Percentiles rank a stretch among this genome's conserved stretches.
These are phyloP conservation scores for Trametes coccinea DNA, from an alignment of 768 basidiomycete genomes.

Conservation along the genomic window DNA sequence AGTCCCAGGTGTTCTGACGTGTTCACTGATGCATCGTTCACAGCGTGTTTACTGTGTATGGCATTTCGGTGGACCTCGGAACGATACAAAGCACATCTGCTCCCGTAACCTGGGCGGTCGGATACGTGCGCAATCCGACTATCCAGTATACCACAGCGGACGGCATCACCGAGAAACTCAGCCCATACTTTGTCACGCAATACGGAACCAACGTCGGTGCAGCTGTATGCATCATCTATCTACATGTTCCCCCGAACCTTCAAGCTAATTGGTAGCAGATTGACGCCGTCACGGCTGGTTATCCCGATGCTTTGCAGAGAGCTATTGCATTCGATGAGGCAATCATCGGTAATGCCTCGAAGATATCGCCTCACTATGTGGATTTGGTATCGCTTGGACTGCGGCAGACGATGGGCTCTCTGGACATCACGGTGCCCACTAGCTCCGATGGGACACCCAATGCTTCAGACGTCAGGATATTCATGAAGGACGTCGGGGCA, in stretches of 20 bases:
- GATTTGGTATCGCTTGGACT: slow-evolving; percentile 30
- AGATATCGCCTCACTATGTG: slow-evolving; percentile 25
- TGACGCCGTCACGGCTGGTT: slow-evolving; percentile 25
- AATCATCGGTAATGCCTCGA: slow-evolving; percentile 24
- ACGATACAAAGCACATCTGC: slow-evolving; percentile 18
- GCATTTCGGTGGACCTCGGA: slow-evolving; percentile 31
- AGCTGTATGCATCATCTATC: not conserved
- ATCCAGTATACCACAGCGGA: slow-evolving; percentile 24
- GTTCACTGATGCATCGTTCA: not conserved
- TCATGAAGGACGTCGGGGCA: slow-evolving; percentile 20
- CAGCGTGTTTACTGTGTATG: slow-evolving; percentile 26
- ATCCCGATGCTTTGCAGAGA: slow-evolving; percentile 13
- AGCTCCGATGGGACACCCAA: slow-evolving; percentile 22
- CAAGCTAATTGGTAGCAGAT: slow-evolving; percentile 12
- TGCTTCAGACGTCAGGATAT: slow-evolving; percentile 28
- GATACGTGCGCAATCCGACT: slow-evolving; percentile 30
- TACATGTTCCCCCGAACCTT: too few species aligned
- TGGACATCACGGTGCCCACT: slow-evolving; percentile 30
- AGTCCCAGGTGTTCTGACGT: too few species aligned
- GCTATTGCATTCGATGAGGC: slow-evolving; percentile 27
- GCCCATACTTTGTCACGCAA: slow-evolving; percentile 22
- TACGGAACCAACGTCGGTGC: not conserved
- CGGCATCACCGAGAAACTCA: slow-evolving; percentile 15
- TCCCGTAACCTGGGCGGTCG: slow-evolving; percentile 32
- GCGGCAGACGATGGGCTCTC: slow-evolving; percentile 28